Base-by-base conservation (phyloP, 257 asterid genomes). In the Ballota nigra region DNA sequence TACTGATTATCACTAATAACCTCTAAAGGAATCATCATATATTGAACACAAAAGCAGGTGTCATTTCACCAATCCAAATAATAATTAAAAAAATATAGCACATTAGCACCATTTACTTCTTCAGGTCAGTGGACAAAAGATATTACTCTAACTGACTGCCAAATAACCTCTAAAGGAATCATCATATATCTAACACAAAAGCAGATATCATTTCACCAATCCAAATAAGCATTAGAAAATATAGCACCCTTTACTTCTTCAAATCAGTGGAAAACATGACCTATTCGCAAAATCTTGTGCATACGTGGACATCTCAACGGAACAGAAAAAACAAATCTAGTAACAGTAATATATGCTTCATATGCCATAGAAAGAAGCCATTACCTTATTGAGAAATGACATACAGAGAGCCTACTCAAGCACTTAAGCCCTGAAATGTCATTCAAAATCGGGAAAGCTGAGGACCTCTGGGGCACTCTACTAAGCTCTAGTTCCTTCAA, bases 311-410 rank as follows among this genome's bases (percentile, higher is more conserved):
- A 67, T 58, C 18, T n/a, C 41, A 3, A 20, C 51, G 36, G 34
- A 29, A 41, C 31, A 59, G 16, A 70, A 33, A 53, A 53, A 1
- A 43, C 1, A 34, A 9, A 68, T 31, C 33, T 51, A 11, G 3
- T n/a, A 33, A 51, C 10, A 19, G 13, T 8, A 52, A 68, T 20
- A 29, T 19, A 52, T 53, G 20, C 60, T 53, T 26, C 33, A 34
- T 11, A 58, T 22, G 20, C 3, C 49, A 59, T 26, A 31, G 20
- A 26, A 57, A 38, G 10, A 51, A 31, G 51, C 3, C 8, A 68
- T 70, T 71, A 91, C 99, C 99, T 86, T 59, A 94, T 89, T 13
- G 97, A 91, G 79, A 94, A 94, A 79, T 91, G 97, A 67, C 99
- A 91, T 56, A 94, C 81, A 49, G 97, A 85, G 63, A 94, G 95